A percentile compares a stretch with the other conserved stretches of the same genome.
These are phyloP conservation scores for Plasmodium relictum DNA, from an alignment of 169 alveolate species.

Conservation along the genomic window DNA sequence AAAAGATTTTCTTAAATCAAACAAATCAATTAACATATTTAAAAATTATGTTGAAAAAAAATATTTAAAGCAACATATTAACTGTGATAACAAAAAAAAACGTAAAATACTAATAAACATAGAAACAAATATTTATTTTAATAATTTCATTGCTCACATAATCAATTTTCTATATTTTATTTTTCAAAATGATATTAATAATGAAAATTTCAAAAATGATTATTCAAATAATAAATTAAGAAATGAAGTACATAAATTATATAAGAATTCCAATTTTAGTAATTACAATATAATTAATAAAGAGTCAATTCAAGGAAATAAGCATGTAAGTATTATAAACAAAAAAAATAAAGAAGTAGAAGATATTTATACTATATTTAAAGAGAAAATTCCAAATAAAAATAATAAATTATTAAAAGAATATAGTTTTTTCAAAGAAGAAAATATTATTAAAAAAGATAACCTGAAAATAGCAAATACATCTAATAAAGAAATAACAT, in stretches of 20 bases:
- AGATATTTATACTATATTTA: too few relatives aligned
- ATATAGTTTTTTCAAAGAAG: too few relatives aligned
- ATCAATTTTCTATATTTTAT: constrained; percentile 4
- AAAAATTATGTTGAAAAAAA: constrained; percentile 11
- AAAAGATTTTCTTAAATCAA: constrained; percentile 15
- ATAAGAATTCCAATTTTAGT: too few relatives aligned
- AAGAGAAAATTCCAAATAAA: too few relatives aligned
- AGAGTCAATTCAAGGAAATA: neutral
- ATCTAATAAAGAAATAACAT: neutral
- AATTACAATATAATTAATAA: too few relatives aligned
- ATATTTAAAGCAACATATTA: neutral
- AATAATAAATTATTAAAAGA: too few relatives aligned
- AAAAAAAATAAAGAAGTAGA: neutral
- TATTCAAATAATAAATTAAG: too few relatives aligned
- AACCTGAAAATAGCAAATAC: neutral
- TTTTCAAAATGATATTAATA: neutral
- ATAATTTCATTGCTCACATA: constrained; percentile 10
- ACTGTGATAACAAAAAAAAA: neutral
- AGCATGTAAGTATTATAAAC: neutral
- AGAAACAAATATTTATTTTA: constrained; percentile 16
- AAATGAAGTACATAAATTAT: too few relatives aligned
- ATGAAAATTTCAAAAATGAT: neutral
- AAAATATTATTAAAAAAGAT: neutral
- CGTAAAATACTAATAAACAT: constrained; percentile 10
- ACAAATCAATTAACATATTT: constrained; percentile 12